phyloP scores from a whole-genome alignment of 768 basidiomycete genomes.

The Cyclocybe aegerita region DNA sequence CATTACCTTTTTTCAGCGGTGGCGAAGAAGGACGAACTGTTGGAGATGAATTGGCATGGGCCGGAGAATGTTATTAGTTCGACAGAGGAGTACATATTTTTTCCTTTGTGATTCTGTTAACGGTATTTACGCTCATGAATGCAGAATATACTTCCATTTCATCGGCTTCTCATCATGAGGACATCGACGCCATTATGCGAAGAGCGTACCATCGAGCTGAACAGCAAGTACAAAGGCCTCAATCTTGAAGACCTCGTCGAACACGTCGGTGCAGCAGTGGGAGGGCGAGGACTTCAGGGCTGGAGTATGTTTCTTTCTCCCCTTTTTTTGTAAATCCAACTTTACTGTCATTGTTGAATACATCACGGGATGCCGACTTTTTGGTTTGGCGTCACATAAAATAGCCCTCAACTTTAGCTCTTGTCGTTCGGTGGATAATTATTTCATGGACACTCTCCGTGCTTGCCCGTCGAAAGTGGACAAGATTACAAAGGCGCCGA shows the following conservation, averaged over 20 bases:
- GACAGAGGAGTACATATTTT: constrained; percentile 57
- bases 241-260: constrained; percentile 94
- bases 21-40: constrained; percentile 90
- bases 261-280: constrained; percentile 90
- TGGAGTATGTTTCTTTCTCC: constrained; percentile 46
- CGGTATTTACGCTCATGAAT: background rate
- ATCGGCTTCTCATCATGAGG: constrained; percentile 75
- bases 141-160: too few relatives aligned
- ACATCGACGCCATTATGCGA: constrained; percentile 98
- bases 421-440: constrained; percentile 93
- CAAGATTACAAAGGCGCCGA: constrained; percentile 82
- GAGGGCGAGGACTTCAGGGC: constrained; percentile 91
- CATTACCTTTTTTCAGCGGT: constrained; percentile 52
- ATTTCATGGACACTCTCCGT: constrained; percentile 91
- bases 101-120: background rate
- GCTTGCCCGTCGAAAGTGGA: constrained; percentile 75
- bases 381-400: too few relatives aligned
- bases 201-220: constrained; percentile 84
- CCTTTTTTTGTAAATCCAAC: background rate
- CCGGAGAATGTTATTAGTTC: constrained; percentile 95
- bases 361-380: too few relatives aligned
- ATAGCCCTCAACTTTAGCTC: constrained; percentile 73
- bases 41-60: constrained; percentile 98
- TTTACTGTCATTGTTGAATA: background rate
- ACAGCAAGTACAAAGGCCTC: constrained; percentile 88